phyloP scores from a whole-genome alignment of 192 early-diverging fungal species.

The Entomortierella chlamydospora region DNA sequence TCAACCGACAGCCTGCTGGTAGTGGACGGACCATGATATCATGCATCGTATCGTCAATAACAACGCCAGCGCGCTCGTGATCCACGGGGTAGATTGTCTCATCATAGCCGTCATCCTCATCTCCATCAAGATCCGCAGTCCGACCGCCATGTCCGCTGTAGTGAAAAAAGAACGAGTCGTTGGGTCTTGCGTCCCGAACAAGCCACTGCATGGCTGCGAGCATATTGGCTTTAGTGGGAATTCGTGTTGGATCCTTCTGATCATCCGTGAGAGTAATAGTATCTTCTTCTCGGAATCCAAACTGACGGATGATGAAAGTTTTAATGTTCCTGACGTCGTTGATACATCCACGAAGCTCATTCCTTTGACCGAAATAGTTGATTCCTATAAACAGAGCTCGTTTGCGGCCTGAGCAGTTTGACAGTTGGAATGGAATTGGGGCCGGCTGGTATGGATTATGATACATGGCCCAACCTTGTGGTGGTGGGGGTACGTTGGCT shows the following conservation, averaged over 20 bases:
- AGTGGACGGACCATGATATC: slow-evolving; percentile 78
- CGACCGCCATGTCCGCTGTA: slow-evolving; percentile 84
- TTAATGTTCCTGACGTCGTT: slow-evolving; percentile 88
- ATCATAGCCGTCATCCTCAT: slow-evolving; percentile 84
- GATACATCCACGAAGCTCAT: slow-evolving; percentile 81
- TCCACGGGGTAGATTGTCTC: slow-evolving; percentile 82
- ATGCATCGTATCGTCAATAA: slow-evolving; percentile 84
- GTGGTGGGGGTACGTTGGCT: slow-evolving; percentile 21
- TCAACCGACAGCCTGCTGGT: slow-evolving; percentile 73
- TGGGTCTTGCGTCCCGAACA: slow-evolving; percentile 75
- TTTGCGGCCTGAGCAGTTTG: slow-evolving; percentile 74
- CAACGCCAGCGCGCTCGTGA: slow-evolving; percentile 64
- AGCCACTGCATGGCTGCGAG: slow-evolving; percentile 83
- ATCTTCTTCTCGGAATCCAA: slow-evolving; percentile 74
- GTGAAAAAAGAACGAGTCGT: slow-evolving; percentile 89
- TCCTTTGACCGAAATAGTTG: slow-evolving; percentile 81
- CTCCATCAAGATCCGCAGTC: slow-evolving; percentile 66
- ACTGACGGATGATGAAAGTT: slow-evolving; percentile 71
- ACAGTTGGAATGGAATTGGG: slow-evolving; percentile 58
- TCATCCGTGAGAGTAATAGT: slow-evolving; percentile 85
- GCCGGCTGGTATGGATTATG: slow-evolving; percentile 44
- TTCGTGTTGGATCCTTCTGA: slow-evolving; percentile 68
- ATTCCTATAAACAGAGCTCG: slow-evolving; percentile 92
- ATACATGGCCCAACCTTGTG: slow-evolving; percentile 26
- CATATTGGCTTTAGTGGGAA: slow-evolving; percentile 83